Base-by-base conservation (phyloP, 2,329 filamentous ascomycete genomes). In the Pyrenophora teres region DNA sequence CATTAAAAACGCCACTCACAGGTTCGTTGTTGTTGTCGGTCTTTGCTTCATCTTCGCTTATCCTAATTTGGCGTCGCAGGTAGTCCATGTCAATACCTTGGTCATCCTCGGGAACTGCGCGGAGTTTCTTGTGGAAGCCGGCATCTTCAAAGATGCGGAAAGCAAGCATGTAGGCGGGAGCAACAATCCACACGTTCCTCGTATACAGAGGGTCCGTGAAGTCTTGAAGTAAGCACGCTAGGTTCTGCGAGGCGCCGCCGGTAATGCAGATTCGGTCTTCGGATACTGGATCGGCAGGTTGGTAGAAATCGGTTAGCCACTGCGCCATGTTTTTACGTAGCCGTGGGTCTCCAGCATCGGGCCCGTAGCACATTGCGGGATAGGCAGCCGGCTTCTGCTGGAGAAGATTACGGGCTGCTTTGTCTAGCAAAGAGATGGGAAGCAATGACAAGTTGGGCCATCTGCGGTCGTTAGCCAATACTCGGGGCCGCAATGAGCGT, bases 101-200 rank as follows among this genome's bases (percentile, higher is more conserved):
- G 0, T 83, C 83, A 65, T 93, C 89, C 74, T 96, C 91, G 0
- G 87, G 87, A 10, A 92, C 82, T 1, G 85, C 87, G 42, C 80
- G 81, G 67, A 95, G 68, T 31, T 85, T 83, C 3, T 81, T 82
- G 4, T 78, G 77, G 60, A 96, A 91, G 1, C 53, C 90, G 88
- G 4, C 86, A 73, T 97, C 92, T 51, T 89, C 86, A 65, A 96
- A 92, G 49, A 96, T 89, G n/a, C 87, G 81, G 65, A 89, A 92
- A 0, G 87, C 89, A n/a, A 96, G 79, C 73, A 90, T 89, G 69
- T 96, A 96, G 40, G 87, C 88, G 4, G 92, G 92, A 16, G 88
- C 85, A 1, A 92, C 85, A 73, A 92, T 83, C 88, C 90, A 96
- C 8, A 96, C 80, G 59, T 84, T 84, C 39, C 82, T 79, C 1